phyloP scores from a whole-genome alignment of 345 rosid genomes.

The Microcos paniculata region DNA sequence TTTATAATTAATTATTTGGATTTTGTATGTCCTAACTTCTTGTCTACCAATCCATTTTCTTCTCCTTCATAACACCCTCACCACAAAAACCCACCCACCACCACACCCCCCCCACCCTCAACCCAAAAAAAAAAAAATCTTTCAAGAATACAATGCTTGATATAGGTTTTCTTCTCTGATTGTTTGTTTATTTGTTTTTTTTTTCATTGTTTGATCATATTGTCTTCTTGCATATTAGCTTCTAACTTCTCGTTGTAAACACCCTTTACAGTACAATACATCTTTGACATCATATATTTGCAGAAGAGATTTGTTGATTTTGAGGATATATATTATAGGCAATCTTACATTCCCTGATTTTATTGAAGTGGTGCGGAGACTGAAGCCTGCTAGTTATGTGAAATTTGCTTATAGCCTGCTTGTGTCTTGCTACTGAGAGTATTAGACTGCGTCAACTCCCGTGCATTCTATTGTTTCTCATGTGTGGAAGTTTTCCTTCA shows the following conservation, averaged over 20 bases:
- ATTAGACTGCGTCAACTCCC: neutral
- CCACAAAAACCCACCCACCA: too few relatives aligned
- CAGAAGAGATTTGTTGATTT: conserved; percentile 46
- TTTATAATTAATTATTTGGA: too few relatives aligned
- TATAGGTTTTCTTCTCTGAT: too few relatives aligned
- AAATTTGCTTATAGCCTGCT: neutral
- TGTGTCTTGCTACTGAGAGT: neutral
- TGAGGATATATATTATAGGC: neutral
- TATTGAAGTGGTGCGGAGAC: neutral
- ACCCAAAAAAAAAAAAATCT: too few relatives aligned
- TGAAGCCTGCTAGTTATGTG: neutral
- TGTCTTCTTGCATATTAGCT: neutral
- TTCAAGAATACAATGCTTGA: too few relatives aligned
- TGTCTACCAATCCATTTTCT: too few relatives aligned
- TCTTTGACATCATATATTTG: conserved; percentile 60
- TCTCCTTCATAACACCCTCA: too few relatives aligned
- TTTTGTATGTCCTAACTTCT: too few relatives aligned
- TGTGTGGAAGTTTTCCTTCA: neutral
- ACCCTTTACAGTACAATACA: conserved; percentile 49
- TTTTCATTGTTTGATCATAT: neutral
- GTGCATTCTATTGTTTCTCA: neutral
- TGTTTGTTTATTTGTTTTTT: too few relatives aligned
- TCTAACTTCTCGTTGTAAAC: neutral
- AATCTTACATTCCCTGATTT: neutral
- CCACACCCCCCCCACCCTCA: too few relatives aligned